These are phyloP conservation scores for Penicillium cinerascens DNA, from an alignment of 495 filamentous ascomycete species.

Conservation along the genomic window DNA sequence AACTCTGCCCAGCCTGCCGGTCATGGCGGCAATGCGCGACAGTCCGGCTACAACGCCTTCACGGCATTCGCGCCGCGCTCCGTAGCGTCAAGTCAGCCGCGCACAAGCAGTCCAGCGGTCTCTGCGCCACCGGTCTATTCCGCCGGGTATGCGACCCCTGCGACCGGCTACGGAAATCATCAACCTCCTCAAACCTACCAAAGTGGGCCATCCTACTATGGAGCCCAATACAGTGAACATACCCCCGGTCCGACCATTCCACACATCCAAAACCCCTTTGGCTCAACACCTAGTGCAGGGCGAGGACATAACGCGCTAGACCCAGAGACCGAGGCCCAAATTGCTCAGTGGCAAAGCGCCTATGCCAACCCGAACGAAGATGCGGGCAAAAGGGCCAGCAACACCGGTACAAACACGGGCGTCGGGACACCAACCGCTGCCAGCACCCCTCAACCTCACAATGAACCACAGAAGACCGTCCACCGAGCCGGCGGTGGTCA, in stretches of 20 bases:
- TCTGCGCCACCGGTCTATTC: constrained; percentile 41
- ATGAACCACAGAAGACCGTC: constrained; percentile 64
- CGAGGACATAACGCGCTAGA: constrained; percentile 53
- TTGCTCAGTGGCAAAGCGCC: constrained; percentile 94
- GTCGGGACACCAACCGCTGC: constrained; percentile 32
- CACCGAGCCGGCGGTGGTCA: constrained; percentile 83
- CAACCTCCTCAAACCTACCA: constrained; percentile 40
- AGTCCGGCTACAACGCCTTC: constrained; percentile 40
- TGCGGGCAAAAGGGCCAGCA: constrained; percentile 14
- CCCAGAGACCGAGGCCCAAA: constrained; percentile 85
- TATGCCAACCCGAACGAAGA: constrained; percentile 55
- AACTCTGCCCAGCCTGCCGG: constrained; percentile 42
- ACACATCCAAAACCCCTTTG: constrained; percentile 85
- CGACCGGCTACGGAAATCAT: constrained; percentile 36
- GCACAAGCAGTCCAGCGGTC: constrained; percentile 40
- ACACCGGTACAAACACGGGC: constrained; percentile 44
- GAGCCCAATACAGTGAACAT: constrained; percentile 49
- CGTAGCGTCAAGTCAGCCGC: constrained; percentile 51
- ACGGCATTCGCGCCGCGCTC: constrained; percentile 62
- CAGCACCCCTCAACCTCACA: constrained; percentile 40
- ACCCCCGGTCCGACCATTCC: constrained; percentile 58
- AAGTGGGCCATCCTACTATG: constrained; percentile 47
- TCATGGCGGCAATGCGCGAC: constrained; percentile 31
- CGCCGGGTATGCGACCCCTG: constrained; percentile 32
- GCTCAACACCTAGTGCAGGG: constrained; percentile 45